Conservation (phyloP, 208 protist species). For the Kentomonas sorsogonicus region DNA sequence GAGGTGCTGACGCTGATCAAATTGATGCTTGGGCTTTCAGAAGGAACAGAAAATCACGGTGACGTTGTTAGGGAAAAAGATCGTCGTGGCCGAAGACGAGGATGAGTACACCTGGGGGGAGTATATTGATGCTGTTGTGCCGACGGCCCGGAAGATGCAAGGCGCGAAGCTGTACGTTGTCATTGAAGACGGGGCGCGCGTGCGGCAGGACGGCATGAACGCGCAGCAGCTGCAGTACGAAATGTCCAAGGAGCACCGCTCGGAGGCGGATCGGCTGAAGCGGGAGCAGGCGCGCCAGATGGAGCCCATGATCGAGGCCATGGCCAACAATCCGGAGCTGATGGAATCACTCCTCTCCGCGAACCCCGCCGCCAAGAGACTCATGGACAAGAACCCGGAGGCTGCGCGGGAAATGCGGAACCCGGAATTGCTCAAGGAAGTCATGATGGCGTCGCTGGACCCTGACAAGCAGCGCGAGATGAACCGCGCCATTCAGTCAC, state of each 20-base stretch:
- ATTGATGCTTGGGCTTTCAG: too few species aligned
- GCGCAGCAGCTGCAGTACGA: slow-evolving; percentile 38
- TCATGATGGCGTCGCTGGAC: slow-evolving; percentile 69
- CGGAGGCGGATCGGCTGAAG: too few species aligned
- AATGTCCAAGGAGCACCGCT: slow-evolving; percentile 24
- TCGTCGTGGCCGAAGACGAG: too few species aligned
- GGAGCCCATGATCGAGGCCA: slow-evolving; percentile 67
- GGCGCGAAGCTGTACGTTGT: too few species aligned
- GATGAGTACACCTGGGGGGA: too few species aligned
- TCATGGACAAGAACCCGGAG: slow-evolving; percentile 56
- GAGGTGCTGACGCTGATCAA: slow-evolving; percentile 65
- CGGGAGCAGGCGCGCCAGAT: slow-evolving; percentile 42
- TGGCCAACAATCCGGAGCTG: slow-evolving; percentile 49
- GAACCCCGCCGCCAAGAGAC: slow-evolving; percentile 38
- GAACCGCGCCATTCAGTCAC: slow-evolving; percentile 43
- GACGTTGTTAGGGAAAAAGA: too few species aligned
- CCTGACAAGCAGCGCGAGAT: slow-evolving; percentile 53
- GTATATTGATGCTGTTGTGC: too few species aligned
- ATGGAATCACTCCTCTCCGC: slow-evolving; percentile 42
- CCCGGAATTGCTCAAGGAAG: slow-evolving; percentile 60
- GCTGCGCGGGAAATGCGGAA: slow-evolving; percentile 41
- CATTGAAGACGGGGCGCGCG: too few species aligned
- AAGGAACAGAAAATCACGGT: too few species aligned
- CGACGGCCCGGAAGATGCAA: too few species aligned
- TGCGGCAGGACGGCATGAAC: slow-evolving; percentile 27